Conservation (phyloP, 306 rosid genomes). For the Vigna nakashimae region DNA sequence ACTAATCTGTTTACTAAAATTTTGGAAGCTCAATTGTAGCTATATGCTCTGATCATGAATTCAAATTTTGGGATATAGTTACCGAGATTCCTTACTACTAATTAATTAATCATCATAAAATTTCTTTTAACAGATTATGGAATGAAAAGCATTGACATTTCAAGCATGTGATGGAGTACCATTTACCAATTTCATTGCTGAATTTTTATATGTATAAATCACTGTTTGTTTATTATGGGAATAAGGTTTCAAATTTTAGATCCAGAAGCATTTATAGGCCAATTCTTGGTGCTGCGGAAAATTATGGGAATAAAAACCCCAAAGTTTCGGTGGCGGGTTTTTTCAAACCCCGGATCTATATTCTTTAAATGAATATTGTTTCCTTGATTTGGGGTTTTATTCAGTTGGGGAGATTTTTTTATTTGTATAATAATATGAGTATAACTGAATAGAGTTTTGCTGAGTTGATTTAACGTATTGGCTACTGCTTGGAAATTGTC, state of each 20-base stretch:
- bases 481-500: background rate
- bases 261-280: background rate
- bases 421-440: background rate
- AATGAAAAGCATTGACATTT: conserved; percentile 27
- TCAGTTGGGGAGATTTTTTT: background rate
- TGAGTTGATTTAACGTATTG: conserved; percentile 16
- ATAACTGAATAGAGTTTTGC: conserved; percentile 7
- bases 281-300: background rate
- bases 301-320: background rate
- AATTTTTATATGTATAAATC: background rate
- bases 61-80: conserved; percentile 24
- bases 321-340: background rate
- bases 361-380: background rate
- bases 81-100: conserved; percentile 15
- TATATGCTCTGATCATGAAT: conserved; percentile 16
- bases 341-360: background rate
- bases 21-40: conserved; percentile 30
- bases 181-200: conserved; percentile 37
- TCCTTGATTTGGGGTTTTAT: background rate
- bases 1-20: background rate
- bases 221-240: too few relatives aligned
- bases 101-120: conserved; percentile 39
- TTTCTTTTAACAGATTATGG: conserved; percentile 38
- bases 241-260: background rate
- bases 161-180: conserved; percentile 1